Evolutionary conservation across 352 stramenopile species (phyloP).

Genomic region (Phytophthora hybrid): DNA sequence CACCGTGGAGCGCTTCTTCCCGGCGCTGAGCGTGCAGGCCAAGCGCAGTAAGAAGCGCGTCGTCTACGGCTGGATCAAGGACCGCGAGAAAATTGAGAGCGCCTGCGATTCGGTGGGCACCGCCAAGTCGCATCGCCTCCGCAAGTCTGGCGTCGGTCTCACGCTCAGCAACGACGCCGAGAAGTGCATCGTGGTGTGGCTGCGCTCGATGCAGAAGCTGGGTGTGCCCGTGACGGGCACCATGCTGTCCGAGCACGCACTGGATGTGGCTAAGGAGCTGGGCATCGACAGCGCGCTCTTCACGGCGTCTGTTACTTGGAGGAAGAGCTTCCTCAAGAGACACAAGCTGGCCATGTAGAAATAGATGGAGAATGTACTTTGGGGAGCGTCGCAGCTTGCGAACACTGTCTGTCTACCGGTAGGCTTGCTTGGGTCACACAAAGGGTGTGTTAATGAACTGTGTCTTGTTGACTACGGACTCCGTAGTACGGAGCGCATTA

Average conservation of each 20-base stretch:
- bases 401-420: neutral
- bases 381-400: neutral
- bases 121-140: conserved; percentile 45
- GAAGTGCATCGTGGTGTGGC: conserved; percentile 51
- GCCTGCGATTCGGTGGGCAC: conserved; percentile 43
- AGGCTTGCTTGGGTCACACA: neutral
- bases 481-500: no score
- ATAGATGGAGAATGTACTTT: neutral
- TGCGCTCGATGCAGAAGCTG: conserved; percentile 44
- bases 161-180: conserved; percentile 42
- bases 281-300: conserved; percentile 41
- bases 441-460: neutral
- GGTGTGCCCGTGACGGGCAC: conserved; percentile 36
- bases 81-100: conserved; percentile 44
- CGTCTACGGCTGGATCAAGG: conserved; percentile 47
- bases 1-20: conserved; percentile 44
- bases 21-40: conserved; percentile 28
- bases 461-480: neutral
- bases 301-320: conserved; percentile 37
- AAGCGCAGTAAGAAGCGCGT: conserved; percentile 52
- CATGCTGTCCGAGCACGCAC: conserved; percentile 42
- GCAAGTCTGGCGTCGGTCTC: conserved; percentile 35
- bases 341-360: conserved; percentile 39
- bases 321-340: conserved; percentile 43
- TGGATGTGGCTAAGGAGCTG: conserved; percentile 46